Evolutionary conservation across 345 rosid species (phyloP), one percentile per base, ranked within the genome.

Genomic region (Citrus trifoliata): DNA sequence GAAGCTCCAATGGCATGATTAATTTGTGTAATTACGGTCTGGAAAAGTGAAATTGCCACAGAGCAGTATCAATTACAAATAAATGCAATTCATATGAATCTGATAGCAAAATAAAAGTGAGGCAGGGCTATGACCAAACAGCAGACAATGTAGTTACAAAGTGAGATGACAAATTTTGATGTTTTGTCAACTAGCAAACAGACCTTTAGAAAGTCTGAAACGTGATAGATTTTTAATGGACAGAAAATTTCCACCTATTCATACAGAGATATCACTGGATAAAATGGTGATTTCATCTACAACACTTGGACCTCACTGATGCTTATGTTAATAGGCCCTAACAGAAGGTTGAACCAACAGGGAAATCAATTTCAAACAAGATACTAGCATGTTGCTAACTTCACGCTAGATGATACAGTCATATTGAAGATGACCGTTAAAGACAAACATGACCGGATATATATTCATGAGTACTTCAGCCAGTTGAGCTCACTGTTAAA

Each of bases 1-100:
- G 88, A 77, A 21, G 98, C 95, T 83, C 97, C 98, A 75, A 94
- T 94, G 69, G 93, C 98, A 78, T 87, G 93, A 82, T 94, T 94
- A 79, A 91, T 91, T 89, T 90, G 91, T 51, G 97, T 79, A 82
- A 94, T 88, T 65, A 94, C 72, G 56, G 85, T 78, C 98, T 94
- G 82, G 55, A 82, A 82, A 75, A 24, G 19, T 71, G 37, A 67
- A 32, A 63, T 77, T 9, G 10, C 19, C 42, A 66, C 13, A 76
- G 28, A 35, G 38, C 10, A 7, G 28, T 27, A 10, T 77, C 59
- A 58, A 77, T 77, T 10, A 28, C 37, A 42, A 64, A 18, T 32
- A 16, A 24, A 27, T 27, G 25, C 78, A 70, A 7, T 27, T 28
- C 21, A 30, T 64, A 64, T 18, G 30, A 67, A 38, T 37, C 27